Percentiles rank a stretch among this genome's conserved stretches.
Conservation (phyloP, 371 early-diverging fungal species). For the Blyttiomyces sp. region DNA sequence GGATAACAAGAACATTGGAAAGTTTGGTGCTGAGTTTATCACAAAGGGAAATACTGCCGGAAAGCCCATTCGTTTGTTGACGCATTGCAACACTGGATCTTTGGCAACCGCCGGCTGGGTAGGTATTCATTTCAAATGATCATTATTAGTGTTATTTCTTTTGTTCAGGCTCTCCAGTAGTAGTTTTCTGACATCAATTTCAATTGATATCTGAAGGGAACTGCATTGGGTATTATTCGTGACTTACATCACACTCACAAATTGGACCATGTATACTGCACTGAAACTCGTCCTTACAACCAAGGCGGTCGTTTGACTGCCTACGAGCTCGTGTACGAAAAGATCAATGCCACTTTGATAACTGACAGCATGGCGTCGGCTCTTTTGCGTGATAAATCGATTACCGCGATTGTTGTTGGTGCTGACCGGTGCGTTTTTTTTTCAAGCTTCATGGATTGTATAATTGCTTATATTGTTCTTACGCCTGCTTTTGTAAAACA, state of each 20-base stretch:
- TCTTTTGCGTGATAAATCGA: slow-evolving; percentile 59
- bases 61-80: slow-evolving; percentile 66
- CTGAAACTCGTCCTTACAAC: slow-evolving; percentile 96
- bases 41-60: neutral
- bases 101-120: slow-evolving; percentile 58
- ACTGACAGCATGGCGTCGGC: slow-evolving; percentile 91
- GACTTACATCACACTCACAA: slow-evolving; percentile 55
- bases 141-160: too few species aligned
- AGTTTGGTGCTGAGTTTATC: slow-evolving; percentile 70
- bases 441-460: too few species aligned
- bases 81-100: slow-evolving; percentile 94
- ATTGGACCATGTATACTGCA: slow-evolving; percentile 83
- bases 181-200: neutral
- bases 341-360: slow-evolving; percentile 85
- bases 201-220: slow-evolving; percentile 22
- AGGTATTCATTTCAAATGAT: slow-evolving; percentile 19
- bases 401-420: slow-evolving; percentile 89
- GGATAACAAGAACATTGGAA: slow-evolving; percentile 88
- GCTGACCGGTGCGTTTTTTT: slow-evolving; percentile 71
- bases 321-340: slow-evolving; percentile 89
- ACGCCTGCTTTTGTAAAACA: slow-evolving; percentile 1
- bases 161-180: too few species aligned
- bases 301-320: slow-evolving; percentile 94
- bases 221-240: slow-evolving; percentile 72
- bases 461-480: neutral